Evolutionary conservation across 352 stramenopile genomes (phyloP).

Genomic region (Phytopythium vexans): DNA sequence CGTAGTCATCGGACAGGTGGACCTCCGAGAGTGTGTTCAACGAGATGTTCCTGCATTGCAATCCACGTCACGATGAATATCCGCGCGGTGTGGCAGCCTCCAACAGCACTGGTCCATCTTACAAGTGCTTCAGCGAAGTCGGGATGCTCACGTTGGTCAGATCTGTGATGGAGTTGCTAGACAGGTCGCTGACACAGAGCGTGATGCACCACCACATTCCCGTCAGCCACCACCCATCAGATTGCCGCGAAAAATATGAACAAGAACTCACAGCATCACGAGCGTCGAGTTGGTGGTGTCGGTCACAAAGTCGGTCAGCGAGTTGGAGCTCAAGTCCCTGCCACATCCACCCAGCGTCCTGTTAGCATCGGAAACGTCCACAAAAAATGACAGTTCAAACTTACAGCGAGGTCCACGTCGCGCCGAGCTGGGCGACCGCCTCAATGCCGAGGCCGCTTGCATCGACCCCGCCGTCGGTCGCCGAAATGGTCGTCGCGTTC

Average conservation of each 20-base stretch:
- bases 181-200: background rate
- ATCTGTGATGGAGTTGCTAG: constrained; percentile 1
- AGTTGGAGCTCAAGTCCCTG: constrained; percentile 8
- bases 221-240: background rate
- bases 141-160: background rate
- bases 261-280: background rate
- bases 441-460: constrained; percentile 1
- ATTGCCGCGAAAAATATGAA: background rate
- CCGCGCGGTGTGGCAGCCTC: too few species aligned
- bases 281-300: background rate
- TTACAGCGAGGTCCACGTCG: constrained; percentile 3
- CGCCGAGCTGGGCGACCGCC: background rate
- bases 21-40: constrained; percentile 1
- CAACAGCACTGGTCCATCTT: background rate
- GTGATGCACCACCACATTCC: background rate
- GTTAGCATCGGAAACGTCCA: background rate
- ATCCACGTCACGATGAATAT: background rate
- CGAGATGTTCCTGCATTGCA: constrained; percentile 2
- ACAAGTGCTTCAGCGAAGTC: background rate
- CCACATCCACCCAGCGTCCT: background rate
- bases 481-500: background rate
- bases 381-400: background rate
- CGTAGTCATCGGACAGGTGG: background rate
- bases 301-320: background rate
- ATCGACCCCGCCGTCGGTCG: background rate